These are phyloP conservation scores for Albugo laibachii DNA, from an alignment of 352 stramenopile species.

Conservation along the genomic window DNA sequence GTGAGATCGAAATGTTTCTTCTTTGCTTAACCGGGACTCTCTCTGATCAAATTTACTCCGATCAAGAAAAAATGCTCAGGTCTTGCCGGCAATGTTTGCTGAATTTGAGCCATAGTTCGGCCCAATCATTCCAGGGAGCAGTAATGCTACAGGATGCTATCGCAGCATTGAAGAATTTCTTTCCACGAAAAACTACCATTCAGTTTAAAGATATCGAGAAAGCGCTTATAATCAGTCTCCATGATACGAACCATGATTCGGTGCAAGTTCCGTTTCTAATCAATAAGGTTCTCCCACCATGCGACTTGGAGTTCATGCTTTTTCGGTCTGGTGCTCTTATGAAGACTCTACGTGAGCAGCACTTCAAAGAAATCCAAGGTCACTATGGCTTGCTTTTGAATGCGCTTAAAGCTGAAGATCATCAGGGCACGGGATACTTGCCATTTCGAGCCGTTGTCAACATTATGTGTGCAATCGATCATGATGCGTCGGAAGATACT, in stretches of 20 bases:
- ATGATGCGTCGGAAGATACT: too few species aligned
- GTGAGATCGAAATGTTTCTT: slow-evolving; percentile 61
- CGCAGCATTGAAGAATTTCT: slow-evolving; percentile 50
- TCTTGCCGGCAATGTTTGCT: slow-evolving; percentile 27
- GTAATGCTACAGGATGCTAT: slow-evolving; percentile 57
- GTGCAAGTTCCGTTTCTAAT: slow-evolving; percentile 58
- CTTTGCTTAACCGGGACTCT: slow-evolving; percentile 43
- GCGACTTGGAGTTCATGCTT: neutral
- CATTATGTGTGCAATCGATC: too few species aligned
- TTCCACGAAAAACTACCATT: slow-evolving; percentile 45
- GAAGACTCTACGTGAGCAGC: slow-evolving; percentile 57
- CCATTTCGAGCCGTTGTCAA: too few species aligned
- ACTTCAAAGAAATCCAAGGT: slow-evolving; percentile 72
- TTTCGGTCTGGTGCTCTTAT: slow-evolving; percentile 50
- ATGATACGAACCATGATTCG: slow-evolving; percentile 47
- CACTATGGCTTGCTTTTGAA: slow-evolving; percentile 33
- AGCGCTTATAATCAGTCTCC: slow-evolving; percentile 52
- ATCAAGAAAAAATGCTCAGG: slow-evolving; percentile 46
- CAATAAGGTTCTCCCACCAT: slow-evolving; percentile 39
- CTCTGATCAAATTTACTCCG: slow-evolving; percentile 42
- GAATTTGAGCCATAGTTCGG: neutral
- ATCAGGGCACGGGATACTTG: too few species aligned
- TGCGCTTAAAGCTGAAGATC: too few species aligned
- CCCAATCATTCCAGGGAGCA: slow-evolving; percentile 8
- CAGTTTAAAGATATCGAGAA: slow-evolving; percentile 63